A percentile compares a stretch with the other conserved stretches of the same genome.
These are phyloP conservation scores for Marasmius tenuissimus DNA, from an alignment of 1,284 basidiomycete genomes.

Conservation along the genomic window DNA sequence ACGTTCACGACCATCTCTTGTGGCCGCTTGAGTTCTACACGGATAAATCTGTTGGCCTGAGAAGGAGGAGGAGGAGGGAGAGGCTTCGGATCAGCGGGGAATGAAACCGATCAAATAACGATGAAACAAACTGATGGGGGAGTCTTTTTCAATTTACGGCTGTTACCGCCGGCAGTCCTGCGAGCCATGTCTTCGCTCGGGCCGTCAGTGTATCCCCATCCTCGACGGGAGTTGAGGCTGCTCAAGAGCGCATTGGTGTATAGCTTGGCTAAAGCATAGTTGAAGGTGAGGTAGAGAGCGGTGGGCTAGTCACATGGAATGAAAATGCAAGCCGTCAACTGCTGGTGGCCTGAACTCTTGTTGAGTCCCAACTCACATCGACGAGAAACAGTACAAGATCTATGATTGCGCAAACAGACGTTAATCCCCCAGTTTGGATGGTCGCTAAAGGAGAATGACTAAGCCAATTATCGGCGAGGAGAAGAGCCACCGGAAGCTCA, in stretches of 20 bases:
- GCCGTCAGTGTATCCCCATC: slow-evolving; percentile 5
- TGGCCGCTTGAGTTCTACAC: no score
- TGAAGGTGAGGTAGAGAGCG: slow-evolving; percentile 6
- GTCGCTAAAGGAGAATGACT: slow-evolving; percentile 1
- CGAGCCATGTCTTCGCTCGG: no score
- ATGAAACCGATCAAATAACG: no score
- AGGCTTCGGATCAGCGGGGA: no score
- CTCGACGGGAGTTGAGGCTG: slow-evolving; percentile 8
- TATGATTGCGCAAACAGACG: slow-evolving; percentile 4
- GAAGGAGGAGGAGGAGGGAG: no score
- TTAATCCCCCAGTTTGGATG: slow-evolving; percentile 4
- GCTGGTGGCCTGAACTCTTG: neutral
- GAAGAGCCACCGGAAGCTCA: neutral
- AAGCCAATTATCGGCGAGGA: neutral
- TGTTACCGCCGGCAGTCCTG: no score
- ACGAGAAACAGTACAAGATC: slow-evolving; percentile 6
- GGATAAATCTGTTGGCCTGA: no score
- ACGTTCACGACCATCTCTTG: no score
- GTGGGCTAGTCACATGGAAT: neutral
- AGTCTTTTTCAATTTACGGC: no score
- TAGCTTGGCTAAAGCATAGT: slow-evolving; percentile 4
- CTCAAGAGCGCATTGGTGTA: slow-evolving; percentile 6
- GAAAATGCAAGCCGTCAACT: neutral
- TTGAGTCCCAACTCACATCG: slow-evolving; percentile 2
- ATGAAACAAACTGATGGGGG: no score